Base-by-base conservation (phyloP, 345 rosid genomes). In the Litchi chinensis region DNA sequence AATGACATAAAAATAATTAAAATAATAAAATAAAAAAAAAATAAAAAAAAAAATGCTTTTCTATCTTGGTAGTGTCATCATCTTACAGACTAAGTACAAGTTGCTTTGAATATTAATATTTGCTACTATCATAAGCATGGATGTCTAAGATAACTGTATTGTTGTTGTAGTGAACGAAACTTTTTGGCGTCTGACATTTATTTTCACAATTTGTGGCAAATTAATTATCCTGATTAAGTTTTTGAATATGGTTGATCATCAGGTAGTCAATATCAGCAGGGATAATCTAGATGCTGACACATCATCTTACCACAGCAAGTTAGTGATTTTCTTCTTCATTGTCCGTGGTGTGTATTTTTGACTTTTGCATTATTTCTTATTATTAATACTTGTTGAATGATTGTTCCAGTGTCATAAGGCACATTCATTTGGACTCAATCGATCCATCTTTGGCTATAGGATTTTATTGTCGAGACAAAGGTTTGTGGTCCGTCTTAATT, bases 391-490 rank as follows among this genome's bases (percentile, higher is more conserved):
- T 69, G 13, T 59, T 69, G 10, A 64, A 68, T 63, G 15, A 73
- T 65, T 86, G 80, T 22, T 78, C 60, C 90, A 95, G 99, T 52
- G 50, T 82, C 16, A 74, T 88, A 40, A 86, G 90, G 77, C 89
- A 91, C 82, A 87, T 94, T 72, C 89, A 91, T 12, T 79, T 95
- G 74, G 93, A 89, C 66, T 88, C 87, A 16, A 89, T 95, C 16
- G 99, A 95, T 89, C 92, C 98, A 70, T 94, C 99, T 19, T 76
- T 94, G 76, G 99, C 99, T 44, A 85, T 96, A 5, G 98, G 98
- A 71, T 96, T 96, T 80, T 94, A 94, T 75, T 96, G 98, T 81
- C 91, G 87, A 22, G 88, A 90, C 89, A 93, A 89, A 94, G 94
- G 94, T 95, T 77, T 50, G 86, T 15, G 10, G 73, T 78, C 67